These are phyloP conservation scores for Linnemannia schmuckeri DNA, from an alignment of 192 early-diverging fungal genomes.

Conservation along the genomic window DNA sequence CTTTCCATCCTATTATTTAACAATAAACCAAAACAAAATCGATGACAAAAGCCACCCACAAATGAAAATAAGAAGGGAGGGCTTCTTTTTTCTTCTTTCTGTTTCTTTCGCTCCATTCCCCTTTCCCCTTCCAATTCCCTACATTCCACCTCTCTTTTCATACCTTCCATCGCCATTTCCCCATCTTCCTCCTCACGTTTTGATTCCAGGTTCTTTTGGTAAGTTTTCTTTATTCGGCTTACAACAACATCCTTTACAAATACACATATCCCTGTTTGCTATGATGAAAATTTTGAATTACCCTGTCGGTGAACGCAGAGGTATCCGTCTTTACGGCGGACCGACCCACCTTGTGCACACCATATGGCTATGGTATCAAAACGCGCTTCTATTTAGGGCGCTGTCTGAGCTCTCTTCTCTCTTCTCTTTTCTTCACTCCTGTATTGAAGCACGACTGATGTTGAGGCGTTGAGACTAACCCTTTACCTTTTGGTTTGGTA, in stretches of 20 bases:
- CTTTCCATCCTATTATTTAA: too few species aligned
- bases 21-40: neutral
- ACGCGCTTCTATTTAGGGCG: slow-evolving; percentile 29
- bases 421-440: neutral
- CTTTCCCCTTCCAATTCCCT: neutral
- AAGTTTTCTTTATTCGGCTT: neutral
- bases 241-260: neutral
- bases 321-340: slow-evolving; percentile 56
- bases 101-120: slow-evolving; percentile 10
- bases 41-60: neutral
- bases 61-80: neutral
- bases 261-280: neutral
- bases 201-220: slow-evolving; percentile 1
- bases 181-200: neutral
- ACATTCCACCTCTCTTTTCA: too few species aligned
- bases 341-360: slow-evolving; percentile 58
- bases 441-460: neutral
- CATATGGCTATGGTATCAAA: slow-evolving; percentile 58
- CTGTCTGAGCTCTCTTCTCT: slow-evolving; percentile 38
- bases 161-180: neutral
- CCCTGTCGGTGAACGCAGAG: slow-evolving; percentile 58
- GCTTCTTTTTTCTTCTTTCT: slow-evolving; percentile 17
- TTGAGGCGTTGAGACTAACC: slow-evolving; percentile 1
- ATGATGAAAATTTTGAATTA: slow-evolving; percentile 52
- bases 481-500: neutral